A percentile compares a stretch with the other conserved stretches of the same genome.
Evolutionary conservation across 129 eudicot species (phyloP).

Genomic region (Mikania micrantha): DNA sequence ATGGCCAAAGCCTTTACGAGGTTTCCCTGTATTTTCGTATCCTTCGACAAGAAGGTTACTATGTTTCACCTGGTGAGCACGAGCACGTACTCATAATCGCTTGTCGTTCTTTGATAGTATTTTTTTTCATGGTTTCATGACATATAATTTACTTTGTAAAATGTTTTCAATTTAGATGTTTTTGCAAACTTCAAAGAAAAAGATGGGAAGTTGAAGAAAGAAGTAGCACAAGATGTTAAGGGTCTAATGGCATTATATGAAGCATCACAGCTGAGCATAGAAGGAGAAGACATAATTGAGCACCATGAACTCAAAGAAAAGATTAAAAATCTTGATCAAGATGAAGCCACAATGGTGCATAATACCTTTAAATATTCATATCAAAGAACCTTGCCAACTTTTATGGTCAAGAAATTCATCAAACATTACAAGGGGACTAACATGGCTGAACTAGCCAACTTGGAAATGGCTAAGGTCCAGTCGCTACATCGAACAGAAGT

Average conservation of each 20-base stretch:
- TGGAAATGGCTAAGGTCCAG: slow-evolving; percentile 26
- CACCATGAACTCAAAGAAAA: slow-evolving; percentile 17
- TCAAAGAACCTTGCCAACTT: slow-evolving; percentile 31
- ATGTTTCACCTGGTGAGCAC: slow-evolving; percentile 42
- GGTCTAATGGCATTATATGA: slow-evolving; percentile 52
- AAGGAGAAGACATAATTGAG: slow-evolving; percentile 46
- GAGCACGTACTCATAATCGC: too few relatives aligned
- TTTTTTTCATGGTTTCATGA: too few relatives aligned
- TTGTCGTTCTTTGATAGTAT: too few relatives aligned
- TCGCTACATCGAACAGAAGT: slow-evolving; percentile 31
- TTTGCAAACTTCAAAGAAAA: slow-evolving; percentile 36
- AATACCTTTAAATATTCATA: slow-evolving; percentile 28
- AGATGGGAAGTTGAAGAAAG: slow-evolving; percentile 25
- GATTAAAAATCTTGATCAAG: slow-evolving; percentile 3
- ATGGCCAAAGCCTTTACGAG: slow-evolving; percentile 24
- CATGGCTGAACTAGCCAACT: slow-evolving; percentile 35
- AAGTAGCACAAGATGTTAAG: slow-evolving; percentile 26
- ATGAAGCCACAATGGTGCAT: slow-evolving; percentile 13
- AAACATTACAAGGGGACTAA: slow-evolving; percentile 3
- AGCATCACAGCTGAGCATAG: slow-evolving; percentile 42
- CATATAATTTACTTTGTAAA: too few relatives aligned
- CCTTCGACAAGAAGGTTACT: slow-evolving; percentile 54
- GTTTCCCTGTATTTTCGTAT: slow-evolving; percentile 46
- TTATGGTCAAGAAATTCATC: slow-evolving; percentile 20
- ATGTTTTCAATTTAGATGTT: slow-evolving; percentile 25